Evolutionary conservation across 495 filamentous ascomycete species (phyloP).

Genomic region (Daldinia loculata): DNA sequence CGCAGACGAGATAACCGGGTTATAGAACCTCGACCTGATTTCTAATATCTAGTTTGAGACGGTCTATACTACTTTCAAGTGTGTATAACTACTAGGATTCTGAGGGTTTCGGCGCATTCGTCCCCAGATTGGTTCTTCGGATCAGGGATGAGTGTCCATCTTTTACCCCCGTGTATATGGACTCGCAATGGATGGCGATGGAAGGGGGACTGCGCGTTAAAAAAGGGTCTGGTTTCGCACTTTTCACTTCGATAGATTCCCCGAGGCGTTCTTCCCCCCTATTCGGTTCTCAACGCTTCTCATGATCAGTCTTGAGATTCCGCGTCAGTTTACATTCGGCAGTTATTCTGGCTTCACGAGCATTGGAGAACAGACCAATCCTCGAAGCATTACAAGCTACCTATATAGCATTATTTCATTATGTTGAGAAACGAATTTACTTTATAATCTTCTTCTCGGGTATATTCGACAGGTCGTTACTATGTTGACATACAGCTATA

Average conservation of each 20-base stretch:
- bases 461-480: neutral
- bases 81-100: constrained; percentile 44
- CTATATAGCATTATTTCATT: constrained; percentile 42
- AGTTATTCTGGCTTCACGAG: constrained; percentile 40
- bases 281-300: constrained; percentile 38
- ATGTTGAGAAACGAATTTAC: constrained; percentile 9
- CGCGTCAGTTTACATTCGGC: constrained; percentile 38
- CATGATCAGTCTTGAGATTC: constrained; percentile 43
- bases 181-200: constrained; percentile 32
- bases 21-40: constrained; percentile 14
- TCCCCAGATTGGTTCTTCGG: constrained; percentile 24
- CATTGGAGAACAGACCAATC: constrained; percentile 41
- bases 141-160: constrained; percentile 29
- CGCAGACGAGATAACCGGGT: constrained; percentile 9
- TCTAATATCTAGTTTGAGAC: constrained; percentile 2
- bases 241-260: constrained; percentile 51
- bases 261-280: constrained; percentile 40
- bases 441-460: neutral
- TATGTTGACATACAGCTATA: neutral
- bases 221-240: constrained; percentile 38
- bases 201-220: constrained; percentile 33
- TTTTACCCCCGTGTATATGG: constrained; percentile 48
- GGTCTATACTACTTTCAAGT: constrained; percentile 36
- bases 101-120: constrained; percentile 15
- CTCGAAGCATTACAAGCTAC: constrained; percentile 33